Evolutionary conservation across 1,139 yeast species (phyloP).

Genomic region (Candida sp.): DNA sequence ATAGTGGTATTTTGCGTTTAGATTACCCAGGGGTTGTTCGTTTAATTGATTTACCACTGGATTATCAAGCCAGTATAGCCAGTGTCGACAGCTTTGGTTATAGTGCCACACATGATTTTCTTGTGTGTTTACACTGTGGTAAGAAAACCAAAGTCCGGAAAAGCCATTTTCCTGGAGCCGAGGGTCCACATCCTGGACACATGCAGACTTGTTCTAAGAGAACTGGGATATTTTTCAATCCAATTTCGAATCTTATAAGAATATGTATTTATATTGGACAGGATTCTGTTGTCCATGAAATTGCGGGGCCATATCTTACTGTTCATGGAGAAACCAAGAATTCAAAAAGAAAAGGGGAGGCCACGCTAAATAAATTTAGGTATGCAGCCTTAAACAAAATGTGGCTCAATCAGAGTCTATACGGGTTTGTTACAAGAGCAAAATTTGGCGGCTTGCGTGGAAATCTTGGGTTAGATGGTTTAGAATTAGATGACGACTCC

Average conservation of each 20-base stretch:
- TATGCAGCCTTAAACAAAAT: constrained; percentile 52
- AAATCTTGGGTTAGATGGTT: constrained; percentile 9
- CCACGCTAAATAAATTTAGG: constrained; percentile 48
- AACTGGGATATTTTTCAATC: constrained; percentile 44
- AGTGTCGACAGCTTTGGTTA: constrained; percentile 16
- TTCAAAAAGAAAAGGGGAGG: constrained; percentile 49
- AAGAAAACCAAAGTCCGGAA: constrained; percentile 13
- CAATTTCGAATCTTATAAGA: constrained; percentile 33
- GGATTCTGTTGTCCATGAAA: constrained; percentile 25
- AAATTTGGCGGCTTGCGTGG: constrained; percentile 21
- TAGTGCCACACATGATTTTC: constrained; percentile 19
- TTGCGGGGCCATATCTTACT: constrained; percentile 68
- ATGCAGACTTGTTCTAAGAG: constrained; percentile 19
- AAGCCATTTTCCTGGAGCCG: constrained; percentile 1
- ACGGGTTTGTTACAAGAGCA: constrained; percentile 32
- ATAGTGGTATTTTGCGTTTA: constrained; percentile 22
- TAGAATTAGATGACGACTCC: constrained; percentile 14
- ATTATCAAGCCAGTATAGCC: constrained; percentile 26
- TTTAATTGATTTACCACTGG: constrained; percentile 37
- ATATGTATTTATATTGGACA: constrained; percentile 30
- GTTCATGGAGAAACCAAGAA: constrained; percentile 70
- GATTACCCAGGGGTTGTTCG: constrained; percentile 39
- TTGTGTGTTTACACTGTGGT: constrained; percentile 35
- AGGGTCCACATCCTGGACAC: constrained; percentile 15
- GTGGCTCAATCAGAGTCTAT: constrained; percentile 58